Percentiles rank a stretch among this genome's conserved stretches.
Conservation (phyloP, 495 filamentous ascomycete species). For the Podospora pseudocomata region DNA sequence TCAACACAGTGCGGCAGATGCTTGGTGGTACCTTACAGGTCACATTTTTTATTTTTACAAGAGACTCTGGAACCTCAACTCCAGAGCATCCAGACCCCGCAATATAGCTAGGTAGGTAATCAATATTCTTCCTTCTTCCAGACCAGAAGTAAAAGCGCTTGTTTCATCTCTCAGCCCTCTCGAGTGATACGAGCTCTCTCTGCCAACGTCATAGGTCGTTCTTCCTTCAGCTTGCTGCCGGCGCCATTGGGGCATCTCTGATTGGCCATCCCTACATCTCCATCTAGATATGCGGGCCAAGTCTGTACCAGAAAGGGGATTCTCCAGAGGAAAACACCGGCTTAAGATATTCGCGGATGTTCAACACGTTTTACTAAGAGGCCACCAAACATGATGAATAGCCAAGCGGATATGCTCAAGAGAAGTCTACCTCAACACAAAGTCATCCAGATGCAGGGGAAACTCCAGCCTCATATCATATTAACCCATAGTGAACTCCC, state of each 20-base stretch:
- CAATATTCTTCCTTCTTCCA: not conserved
- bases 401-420: too few species aligned
- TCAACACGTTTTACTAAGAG: too few species aligned
- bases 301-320: not conserved
- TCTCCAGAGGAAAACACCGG: not conserved
- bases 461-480: not conserved
- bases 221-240: not conserved
- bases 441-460: not conserved
- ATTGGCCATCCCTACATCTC: not conserved
- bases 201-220: not conserved
- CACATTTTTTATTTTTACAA: not conserved
- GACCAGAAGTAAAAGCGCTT: not conserved
- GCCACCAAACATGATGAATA: too few species aligned
- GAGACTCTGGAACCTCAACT: not conserved
- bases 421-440: not conserved
- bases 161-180: constrained; percentile 6
- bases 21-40: not conserved
- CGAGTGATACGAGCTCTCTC: not conserved
- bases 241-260: not conserved
- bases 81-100: not conserved
- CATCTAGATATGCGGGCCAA: not conserved
- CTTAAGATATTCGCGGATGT: too few species aligned
- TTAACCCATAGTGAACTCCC: not conserved
- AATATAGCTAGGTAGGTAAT: not conserved
- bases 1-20: constrained; percentile 1